Evolutionary conservation across 2,329 filamentous ascomycete genomes (phyloP), one percentile per base, ranked within the genome.

Genomic region (Sporothrix inflata): DNA sequence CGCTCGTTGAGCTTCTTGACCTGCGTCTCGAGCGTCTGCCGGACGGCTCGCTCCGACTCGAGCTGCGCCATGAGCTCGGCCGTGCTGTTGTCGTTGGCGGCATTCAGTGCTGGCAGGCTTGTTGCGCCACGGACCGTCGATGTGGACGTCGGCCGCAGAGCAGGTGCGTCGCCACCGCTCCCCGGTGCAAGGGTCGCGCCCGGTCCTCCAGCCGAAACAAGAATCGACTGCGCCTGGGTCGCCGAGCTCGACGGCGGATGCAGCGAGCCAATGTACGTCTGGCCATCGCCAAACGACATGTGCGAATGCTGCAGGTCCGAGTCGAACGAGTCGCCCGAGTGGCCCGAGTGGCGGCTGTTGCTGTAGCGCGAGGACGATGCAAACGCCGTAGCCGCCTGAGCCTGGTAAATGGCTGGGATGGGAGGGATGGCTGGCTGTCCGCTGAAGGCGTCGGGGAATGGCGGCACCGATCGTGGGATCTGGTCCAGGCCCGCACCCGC

Each of bases 11-110:
- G 81, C 55, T 82, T 84, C 71, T 82, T 85, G 42, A 91, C 87
- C 72, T 89, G 84, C 1, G 82, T 80, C 77, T 90, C 89, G 4
- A 91, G 83, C 4, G 84, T 81, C 71, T 85, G 82, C 5, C 89
- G 84, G 5, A 86, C 86, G 0, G 83, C 83, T 34, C 88, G 87
- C 77, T 91, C 89, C 1, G 83, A 82, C 72, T 89, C 83, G 34
- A 91, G 81, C 71, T 90, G 82, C 19, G 84, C 82, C 38, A 85
- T 78, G 19, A 90, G 81, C 1, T 82, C 83, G 7, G 82, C 81
- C 73, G 87, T 87, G 67, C 87, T 1, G 81, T 81, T 21, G 45
- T 69, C 27, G 84, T 24, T 27, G 40, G 21, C 38, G 1, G 60
- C 79, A 30, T 34, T 51, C 30, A 21, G 69, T 19, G 38, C 80